Conservation (phyloP, 2,329 filamentous ascomycete genomes). For the Trichophyton mentagrophytes region DNA sequence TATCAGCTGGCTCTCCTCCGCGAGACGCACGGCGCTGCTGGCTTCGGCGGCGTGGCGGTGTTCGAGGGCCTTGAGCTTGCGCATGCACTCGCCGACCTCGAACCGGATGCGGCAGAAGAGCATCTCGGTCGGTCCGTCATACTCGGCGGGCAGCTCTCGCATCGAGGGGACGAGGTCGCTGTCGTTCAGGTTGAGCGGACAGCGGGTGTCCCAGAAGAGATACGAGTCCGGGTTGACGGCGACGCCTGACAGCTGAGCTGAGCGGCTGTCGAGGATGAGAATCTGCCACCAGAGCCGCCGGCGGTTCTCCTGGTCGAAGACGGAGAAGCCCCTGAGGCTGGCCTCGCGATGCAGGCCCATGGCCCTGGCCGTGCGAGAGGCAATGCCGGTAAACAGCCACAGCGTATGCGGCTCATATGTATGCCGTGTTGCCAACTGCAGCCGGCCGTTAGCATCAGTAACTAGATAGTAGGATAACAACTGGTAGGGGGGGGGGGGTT, state of each 20-base stretch:
- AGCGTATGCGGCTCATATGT: constrained; percentile 17
- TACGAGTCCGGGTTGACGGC: constrained; percentile 18
- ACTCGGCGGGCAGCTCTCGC: constrained; percentile 29
- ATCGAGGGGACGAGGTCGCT: constrained; percentile 31
- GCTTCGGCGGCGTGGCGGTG: neutral
- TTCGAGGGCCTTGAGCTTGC: constrained; percentile 23
- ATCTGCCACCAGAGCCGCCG: constrained; percentile 32
- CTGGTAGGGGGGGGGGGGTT: neutral
- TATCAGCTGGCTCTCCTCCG: constrained; percentile 16
- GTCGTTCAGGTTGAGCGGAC: constrained; percentile 35
- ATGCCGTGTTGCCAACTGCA: constrained; percentile 7
- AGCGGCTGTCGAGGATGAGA: constrained; percentile 27
- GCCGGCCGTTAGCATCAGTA: constrained; percentile 11
- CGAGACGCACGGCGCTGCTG: neutral
- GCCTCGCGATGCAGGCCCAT: constrained; percentile 30
- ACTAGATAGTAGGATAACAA: neutral
- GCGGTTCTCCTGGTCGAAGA: constrained; percentile 33
- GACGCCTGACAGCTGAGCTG: constrained; percentile 30
- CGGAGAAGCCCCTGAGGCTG: constrained; percentile 17
- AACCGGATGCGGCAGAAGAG: constrained; percentile 34
- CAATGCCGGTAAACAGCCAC: constrained; percentile 8
- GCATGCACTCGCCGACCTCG: constrained; percentile 19
- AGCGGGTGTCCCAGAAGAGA: constrained; percentile 22
- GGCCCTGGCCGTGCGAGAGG: constrained; percentile 15
- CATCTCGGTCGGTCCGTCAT: constrained; percentile 37